Evolutionary conservation across 1,284 basidiomycete species (phyloP), one percentile per base, ranked within the genome.

Genomic region (Irpex rosettiformis): DNA sequence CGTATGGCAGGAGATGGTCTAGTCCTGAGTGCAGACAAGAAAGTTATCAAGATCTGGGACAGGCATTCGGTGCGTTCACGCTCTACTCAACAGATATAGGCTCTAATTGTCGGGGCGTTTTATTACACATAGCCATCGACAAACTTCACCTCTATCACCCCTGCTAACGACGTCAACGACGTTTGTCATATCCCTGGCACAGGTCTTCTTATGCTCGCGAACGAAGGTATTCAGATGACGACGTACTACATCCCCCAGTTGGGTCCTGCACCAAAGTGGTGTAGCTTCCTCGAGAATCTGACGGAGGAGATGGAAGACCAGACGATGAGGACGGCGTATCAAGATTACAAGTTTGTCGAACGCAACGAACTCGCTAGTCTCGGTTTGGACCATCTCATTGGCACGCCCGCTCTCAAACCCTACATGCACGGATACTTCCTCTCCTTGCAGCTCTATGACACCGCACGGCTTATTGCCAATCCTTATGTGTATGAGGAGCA

Each of bases 351-450:
- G 76, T 99, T 99, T 70, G 83, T 99, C 63, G 94, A 96, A 74
- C 82, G 92, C 60, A 79, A 77, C 65, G 97, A 99, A 72, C 83
- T 99, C 60, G 54, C 58, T 65, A 94, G 90, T 45, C 85, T 98
- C 59, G 92, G 93, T n/a, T 76, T 99, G 72, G 89, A 94, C 65
- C 93, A 97, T 72, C 91, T 99, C 66, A 77, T 98, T 67, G 97
- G 97, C 55, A 97, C 95, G 1, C 88, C 94, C 10, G 85, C 93
- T 13, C 89, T 99, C 79, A 96, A 96, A 72, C 96, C 97, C 1
- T 99, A 99, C 77, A 98, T 99, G 96, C 97, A 99, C 74, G 97
- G 97, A 53, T 98, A 96, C 85, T 99, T 99, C 79, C 76, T 99
- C 65, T 91, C 94, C 8, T 86, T 99, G 73, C 91, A 94, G 68